These are phyloP conservation scores for Botryotinia narcissicola DNA, from an alignment of 2,329 filamentous ascomycete genomes.

Conservation along the genomic window DNA sequence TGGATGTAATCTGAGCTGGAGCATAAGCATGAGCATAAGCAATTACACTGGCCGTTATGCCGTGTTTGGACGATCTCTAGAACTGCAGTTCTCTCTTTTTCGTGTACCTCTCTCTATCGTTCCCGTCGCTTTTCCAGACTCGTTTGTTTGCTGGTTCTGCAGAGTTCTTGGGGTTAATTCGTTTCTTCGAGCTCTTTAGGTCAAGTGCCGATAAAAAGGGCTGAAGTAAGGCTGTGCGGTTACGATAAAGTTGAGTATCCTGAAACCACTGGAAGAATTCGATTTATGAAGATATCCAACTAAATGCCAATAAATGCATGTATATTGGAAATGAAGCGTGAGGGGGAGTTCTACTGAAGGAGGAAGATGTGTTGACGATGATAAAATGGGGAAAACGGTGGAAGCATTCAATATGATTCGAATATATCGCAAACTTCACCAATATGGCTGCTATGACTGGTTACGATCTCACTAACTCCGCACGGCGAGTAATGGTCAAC, in stretches of 20 bases:
- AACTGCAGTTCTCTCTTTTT: neutral
- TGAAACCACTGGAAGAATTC: slow-evolving; percentile 20
- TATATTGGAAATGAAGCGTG: slow-evolving; percentile 13
- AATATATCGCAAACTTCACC: slow-evolving; percentile 15
- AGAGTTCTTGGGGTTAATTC: neutral
- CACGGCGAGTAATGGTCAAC: slow-evolving; percentile 17
- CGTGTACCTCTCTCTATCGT: slow-evolving; percentile 1
- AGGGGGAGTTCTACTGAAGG: slow-evolving; percentile 1
- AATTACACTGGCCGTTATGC: slow-evolving; percentile 17
- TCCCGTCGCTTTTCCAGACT: slow-evolving; percentile 9
- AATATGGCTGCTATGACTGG: slow-evolving; percentile 15
- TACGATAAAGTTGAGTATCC: slow-evolving; percentile 1
- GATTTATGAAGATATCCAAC: slow-evolving; percentile 9
- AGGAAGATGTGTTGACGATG: slow-evolving; percentile 9
- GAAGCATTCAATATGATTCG: slow-evolving; percentile 11
- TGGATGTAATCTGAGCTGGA: slow-evolving; percentile 2
- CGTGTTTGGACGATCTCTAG: slow-evolving; percentile 6
- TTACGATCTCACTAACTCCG: neutral
- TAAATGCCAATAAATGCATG: slow-evolving; percentile 15
- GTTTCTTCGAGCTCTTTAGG: neutral
- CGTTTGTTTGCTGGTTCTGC: slow-evolving; percentile 1
- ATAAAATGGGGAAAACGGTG: slow-evolving; percentile 8
- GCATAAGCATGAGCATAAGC: slow-evolving; percentile 18
- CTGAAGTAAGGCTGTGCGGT: slow-evolving; percentile 11
- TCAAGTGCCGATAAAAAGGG: slow-evolving; percentile 10